Evolutionary conservation across 139 green algal genomes (phyloP), one percentile per base, ranked within the genome.

Genomic region (Chlorella sp.): DNA sequence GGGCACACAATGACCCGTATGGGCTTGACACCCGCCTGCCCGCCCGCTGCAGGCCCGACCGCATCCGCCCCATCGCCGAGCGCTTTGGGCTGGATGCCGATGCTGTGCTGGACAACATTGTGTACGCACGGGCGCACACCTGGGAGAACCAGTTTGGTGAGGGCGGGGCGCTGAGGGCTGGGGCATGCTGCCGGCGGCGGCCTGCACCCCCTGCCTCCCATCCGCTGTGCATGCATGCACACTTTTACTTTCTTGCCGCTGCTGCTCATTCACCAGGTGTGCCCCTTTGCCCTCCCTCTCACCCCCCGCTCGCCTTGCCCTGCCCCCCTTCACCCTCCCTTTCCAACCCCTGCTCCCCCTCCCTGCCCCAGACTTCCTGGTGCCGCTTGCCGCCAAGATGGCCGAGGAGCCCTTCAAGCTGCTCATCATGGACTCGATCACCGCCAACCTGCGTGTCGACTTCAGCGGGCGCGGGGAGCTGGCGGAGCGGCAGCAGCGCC

Each of bases 361-460:
- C 21, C 34, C 73, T 60, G 39, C 39, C 89, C 32, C 69, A 86
- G 88, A 89, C 76, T 89, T 91, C n/a, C 83, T 92, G 68, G 61
- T 77, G 69, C 91, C 90, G 2, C 80, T 99, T 64, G 96, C 94
- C 3, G 97, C 96, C 57, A 94, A 91, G 86, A 98, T 93, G 95
- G 89, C 93, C 0, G 92, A 98, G 81, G 94, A 97, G 69, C 94
- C 91, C 4, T 99, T 98, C 94, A 93, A 91, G 66, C 91, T 98
- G 81, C 92, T 98, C 64, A 94, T 99, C 71, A 94, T 99, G 78
- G 98, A 99, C 93, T 95, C 84, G 68, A 95, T 99, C 83, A 99
- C 95, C 24, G 93, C 93, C 26, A 94, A 96, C 88, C 96, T 99
- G 92, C 91, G 97, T 5, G 92, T 93, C 19, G 97, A 99, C 91